Evolutionary conservation across 345 rosid genomes (phyloP).

Genomic region (Punica granatum): DNA sequence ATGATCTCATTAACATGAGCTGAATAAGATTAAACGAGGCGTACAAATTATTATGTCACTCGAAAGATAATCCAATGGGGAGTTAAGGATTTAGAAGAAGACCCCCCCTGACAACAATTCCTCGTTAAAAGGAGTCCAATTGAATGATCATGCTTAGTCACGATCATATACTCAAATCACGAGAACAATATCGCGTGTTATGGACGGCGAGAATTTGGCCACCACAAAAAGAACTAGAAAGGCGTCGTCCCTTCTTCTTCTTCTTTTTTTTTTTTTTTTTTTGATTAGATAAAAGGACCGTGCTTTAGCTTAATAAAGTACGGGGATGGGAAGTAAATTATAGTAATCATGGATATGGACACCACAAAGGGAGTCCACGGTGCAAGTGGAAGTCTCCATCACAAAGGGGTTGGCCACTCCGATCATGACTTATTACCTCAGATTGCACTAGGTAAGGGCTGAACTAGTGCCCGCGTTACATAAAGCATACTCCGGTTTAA

Average conservation of each 20-base stretch:
- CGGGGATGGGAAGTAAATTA: not conserved
- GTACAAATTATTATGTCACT: too few species aligned
- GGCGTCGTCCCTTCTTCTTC: not conserved
- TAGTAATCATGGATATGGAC: not conserved
- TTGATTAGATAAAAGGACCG: not conserved
- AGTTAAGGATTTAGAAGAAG: too few species aligned
- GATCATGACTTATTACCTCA: not conserved
- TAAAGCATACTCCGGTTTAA: too few species aligned
- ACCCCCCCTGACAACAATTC: too few species aligned
- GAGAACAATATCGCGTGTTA: too few species aligned
- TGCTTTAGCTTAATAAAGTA: not conserved
- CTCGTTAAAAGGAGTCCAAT: too few species aligned
- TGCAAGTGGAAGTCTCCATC: slow-evolving; percentile 1
- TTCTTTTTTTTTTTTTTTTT: not conserved
- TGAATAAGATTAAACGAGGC: too few species aligned
- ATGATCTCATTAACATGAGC: too few species aligned
- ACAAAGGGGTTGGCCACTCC: not conserved
- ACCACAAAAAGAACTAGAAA: not conserved
- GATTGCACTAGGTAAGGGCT: not conserved
- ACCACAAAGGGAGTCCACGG: not conserved
- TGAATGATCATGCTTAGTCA: too few species aligned
- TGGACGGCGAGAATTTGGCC: too few species aligned
- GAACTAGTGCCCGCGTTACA: not conserved
- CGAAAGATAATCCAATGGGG: too few species aligned
- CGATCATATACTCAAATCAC: too few species aligned